These are phyloP conservation scores for Hanseniaspora singularis DNA, from an alignment of 805 yeast species.

Conservation along the genomic window DNA sequence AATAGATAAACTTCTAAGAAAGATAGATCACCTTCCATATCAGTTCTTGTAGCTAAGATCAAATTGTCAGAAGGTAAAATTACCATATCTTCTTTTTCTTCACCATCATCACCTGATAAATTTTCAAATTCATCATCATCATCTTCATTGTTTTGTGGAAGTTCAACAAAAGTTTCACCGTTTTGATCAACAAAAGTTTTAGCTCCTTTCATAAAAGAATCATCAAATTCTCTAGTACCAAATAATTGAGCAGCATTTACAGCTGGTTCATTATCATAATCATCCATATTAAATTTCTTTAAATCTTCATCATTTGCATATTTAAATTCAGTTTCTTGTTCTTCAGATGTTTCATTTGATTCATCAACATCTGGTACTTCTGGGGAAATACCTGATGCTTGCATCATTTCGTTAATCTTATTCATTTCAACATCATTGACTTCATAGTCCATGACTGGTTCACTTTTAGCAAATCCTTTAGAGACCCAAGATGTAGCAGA, in stretches of 20 bases:
- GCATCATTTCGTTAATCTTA: slow-evolving; percentile 72
- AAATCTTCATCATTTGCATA: slow-evolving; percentile 56
- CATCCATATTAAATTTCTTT: slow-evolving; percentile 76
- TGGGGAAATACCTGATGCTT: slow-evolving; percentile 51
- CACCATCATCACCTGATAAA: slow-evolving; percentile 38
- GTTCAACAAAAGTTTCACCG: slow-evolving; percentile 25
- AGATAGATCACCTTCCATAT: slow-evolving; percentile 74
- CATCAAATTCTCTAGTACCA: slow-evolving; percentile 23
- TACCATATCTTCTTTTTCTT: slow-evolving; percentile 74
- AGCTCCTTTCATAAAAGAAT: slow-evolving; percentile 23
- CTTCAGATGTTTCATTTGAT: slow-evolving; percentile 27
- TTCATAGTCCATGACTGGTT: slow-evolving; percentile 70
- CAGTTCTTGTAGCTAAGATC: slow-evolving; percentile 78
- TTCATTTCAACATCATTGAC: slow-evolving; percentile 86
- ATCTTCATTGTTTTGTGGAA: slow-evolving; percentile 29
- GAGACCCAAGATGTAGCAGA: slow-evolving; percentile 95
- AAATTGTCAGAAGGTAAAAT: slow-evolving; percentile 83
- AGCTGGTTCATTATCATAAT: slow-evolving; percentile 56
- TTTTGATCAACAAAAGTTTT: slow-evolving; percentile 22
- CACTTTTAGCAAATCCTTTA: slow-evolving; percentile 85
- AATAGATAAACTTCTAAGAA: slow-evolving; percentile 86
- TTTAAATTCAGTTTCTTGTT: slow-evolving; percentile 21
- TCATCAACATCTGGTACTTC: slow-evolving; percentile 19
- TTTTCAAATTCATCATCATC: slow-evolving; percentile 32
- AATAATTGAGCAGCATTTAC: slow-evolving; percentile 23